phyloP scores from a whole-genome alignment of 257 asterid species.

The Rauvolfia tetraphylla region DNA sequence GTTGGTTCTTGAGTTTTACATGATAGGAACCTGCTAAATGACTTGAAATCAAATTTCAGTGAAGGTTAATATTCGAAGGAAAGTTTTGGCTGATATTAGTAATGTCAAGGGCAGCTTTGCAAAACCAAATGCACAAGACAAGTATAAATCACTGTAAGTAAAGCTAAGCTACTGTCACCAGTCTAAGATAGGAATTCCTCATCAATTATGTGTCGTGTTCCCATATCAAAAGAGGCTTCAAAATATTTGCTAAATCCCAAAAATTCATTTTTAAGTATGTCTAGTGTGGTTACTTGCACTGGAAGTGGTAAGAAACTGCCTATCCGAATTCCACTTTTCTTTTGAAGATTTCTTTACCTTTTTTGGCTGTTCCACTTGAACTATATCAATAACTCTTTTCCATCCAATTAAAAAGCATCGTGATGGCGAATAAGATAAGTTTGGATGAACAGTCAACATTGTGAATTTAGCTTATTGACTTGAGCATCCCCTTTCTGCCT shows the following conservation, averaged over 20 bases:
- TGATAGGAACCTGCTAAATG: constrained; percentile 15
- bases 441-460: not conserved
- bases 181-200: not conserved
- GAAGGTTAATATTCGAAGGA: constrained; percentile 51
- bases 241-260: not conserved
- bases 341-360: not conserved
- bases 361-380: not conserved
- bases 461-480: not conserved
- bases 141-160: constrained; percentile 51
- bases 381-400: not conserved
- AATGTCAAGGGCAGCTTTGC: constrained; percentile 49
- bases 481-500: not conserved
- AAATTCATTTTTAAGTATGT: not conserved
- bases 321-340: not conserved
- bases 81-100: constrained; percentile 76
- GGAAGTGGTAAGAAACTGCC: not conserved
- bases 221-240: not conserved
- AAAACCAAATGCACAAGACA: constrained; percentile 36
- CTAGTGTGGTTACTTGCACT: not conserved
- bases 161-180: not conserved
- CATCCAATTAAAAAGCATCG: not conserved
- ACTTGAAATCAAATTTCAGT: constrained; percentile 37
- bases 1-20: not conserved
- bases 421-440: not conserved
- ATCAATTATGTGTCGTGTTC: not conserved